These are phyloP conservation scores for Manihot esculenta DNA, from an alignment of 441 rosid genomes.

Conservation along the genomic window DNA sequence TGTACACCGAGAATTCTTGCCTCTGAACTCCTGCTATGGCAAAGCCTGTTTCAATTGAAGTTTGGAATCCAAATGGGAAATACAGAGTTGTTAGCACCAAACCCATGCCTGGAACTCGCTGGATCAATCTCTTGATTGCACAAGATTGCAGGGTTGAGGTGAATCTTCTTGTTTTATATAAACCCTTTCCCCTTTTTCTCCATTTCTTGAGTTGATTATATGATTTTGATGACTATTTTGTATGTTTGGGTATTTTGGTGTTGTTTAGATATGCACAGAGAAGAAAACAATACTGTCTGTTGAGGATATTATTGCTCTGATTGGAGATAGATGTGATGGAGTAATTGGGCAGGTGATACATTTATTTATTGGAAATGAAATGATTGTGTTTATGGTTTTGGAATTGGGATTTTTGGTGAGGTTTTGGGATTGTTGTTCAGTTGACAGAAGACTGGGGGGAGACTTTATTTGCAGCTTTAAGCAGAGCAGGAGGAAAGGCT, in stretches of 20 bases:
- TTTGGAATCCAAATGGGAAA: constrained; percentile 84
- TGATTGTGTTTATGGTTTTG: not conserved
- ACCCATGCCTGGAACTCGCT: constrained; percentile 96
- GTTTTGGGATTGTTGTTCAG: constrained; percentile 34
- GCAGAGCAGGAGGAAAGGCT: constrained; percentile 91
- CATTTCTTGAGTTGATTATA: constrained; percentile 3
- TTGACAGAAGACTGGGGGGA: constrained; percentile 98
- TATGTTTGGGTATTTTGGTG: not conserved
- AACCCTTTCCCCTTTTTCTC: not conserved
- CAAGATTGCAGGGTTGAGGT: constrained; percentile 84
- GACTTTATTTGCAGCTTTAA: constrained; percentile 76
- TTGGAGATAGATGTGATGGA: constrained; percentile 88
- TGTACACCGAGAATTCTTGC: constrained; percentile 4
- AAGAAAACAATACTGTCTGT: constrained; percentile 93
- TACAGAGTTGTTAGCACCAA: constrained; percentile 93
- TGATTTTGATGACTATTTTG: not conserved
- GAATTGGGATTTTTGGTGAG: not conserved
- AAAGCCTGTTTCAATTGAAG: constrained; percentile 87
- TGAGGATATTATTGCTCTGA: constrained; percentile 81
- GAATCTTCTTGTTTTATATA: not conserved
- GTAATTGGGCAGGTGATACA: constrained; percentile 87
- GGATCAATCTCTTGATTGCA: constrained; percentile 86
- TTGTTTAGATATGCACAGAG: constrained; percentile 71
- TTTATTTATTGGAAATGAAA: not conserved
- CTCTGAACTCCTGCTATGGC: constrained; percentile 50